phyloP scores from a whole-genome alignment of 2,329 filamentous ascomycete species.

The Trichophyton rubrum region DNA sequence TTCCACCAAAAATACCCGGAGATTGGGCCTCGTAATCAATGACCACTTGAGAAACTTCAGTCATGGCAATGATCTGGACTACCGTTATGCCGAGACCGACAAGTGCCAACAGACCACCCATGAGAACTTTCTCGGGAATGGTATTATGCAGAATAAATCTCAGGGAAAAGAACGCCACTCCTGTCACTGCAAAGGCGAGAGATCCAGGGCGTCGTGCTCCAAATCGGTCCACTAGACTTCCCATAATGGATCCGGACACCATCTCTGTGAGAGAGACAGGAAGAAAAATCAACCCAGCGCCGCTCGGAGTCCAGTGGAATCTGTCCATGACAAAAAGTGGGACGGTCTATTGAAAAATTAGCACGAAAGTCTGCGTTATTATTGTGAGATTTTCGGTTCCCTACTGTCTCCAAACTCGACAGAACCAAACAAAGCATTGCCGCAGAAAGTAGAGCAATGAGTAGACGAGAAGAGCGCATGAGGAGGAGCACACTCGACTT shows the following conservation, averaged over 20 bases:
- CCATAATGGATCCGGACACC: background rate
- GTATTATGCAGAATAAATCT: constrained; percentile 16
- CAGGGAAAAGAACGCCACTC: constrained; percentile 15
- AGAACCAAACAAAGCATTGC: background rate
- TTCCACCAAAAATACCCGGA: constrained; percentile 39
- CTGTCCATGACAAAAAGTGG: background rate
- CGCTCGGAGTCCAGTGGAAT: background rate
- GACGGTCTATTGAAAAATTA: background rate
- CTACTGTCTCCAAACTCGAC: background rate
- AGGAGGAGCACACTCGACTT: no score
- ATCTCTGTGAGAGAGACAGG: background rate
- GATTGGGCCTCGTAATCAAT: constrained; percentile 46
- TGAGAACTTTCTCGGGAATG: constrained; percentile 26
- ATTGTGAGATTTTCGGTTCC: background rate
- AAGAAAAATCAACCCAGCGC: background rate
- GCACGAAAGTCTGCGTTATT: background rate
- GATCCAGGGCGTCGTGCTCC: background rate
- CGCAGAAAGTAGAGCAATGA: no score
- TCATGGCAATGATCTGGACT: constrained; percentile 1
- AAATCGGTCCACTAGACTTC: background rate
- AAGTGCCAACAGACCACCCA: background rate
- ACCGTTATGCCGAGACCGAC: constrained; percentile 8
- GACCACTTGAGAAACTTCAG: constrained; percentile 32
- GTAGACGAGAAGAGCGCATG: no score
- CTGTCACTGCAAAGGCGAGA: constrained; percentile 2